phyloP scores from a whole-genome alignment of 352 stramenopile genomes.

The Phytophthora brassicae region DNA sequence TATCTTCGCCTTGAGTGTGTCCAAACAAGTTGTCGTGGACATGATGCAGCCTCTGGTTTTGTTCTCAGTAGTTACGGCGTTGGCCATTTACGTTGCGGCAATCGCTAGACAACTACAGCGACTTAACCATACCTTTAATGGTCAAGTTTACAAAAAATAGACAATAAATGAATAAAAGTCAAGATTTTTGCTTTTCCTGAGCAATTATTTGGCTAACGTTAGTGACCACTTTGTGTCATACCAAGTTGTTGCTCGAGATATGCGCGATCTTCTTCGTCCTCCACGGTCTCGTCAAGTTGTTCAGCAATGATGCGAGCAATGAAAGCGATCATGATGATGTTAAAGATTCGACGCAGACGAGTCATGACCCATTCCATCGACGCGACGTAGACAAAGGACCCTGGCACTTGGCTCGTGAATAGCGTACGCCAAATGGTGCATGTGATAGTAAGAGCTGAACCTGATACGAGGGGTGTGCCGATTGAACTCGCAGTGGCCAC shows the following conservation, averaged over 20 bases:
- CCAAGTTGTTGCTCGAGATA: constrained; percentile 44
- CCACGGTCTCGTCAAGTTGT: constrained; percentile 67
- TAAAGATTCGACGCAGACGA: constrained; percentile 60
- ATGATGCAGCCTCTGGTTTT: constrained; percentile 6
- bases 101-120: constrained; percentile 26
- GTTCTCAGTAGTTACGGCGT: constrained; percentile 5
- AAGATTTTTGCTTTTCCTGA: too few species aligned
- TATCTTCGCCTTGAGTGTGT: constrained; percentile 39
- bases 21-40: constrained; percentile 17
- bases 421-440: constrained; percentile 59
- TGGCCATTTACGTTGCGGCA: constrained; percentile 18
- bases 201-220: too few species aligned
- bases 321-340: constrained; percentile 66
- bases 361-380: constrained; percentile 55
- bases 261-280: constrained; percentile 66
- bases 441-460: constrained; percentile 45
- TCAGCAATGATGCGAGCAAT: constrained; percentile 70
- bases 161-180: constrained; percentile 1
- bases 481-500: constrained; percentile 57
- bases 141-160: too few species aligned
- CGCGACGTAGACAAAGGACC: constrained; percentile 45
- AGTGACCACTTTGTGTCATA: constrained; percentile 24
- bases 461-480: constrained; percentile 39
- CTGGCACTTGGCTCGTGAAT: constrained; percentile 41
- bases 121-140: too few species aligned